Conservation (phyloP, 192 early-diverging fungal species). For the Mortierella alpina region DNA sequence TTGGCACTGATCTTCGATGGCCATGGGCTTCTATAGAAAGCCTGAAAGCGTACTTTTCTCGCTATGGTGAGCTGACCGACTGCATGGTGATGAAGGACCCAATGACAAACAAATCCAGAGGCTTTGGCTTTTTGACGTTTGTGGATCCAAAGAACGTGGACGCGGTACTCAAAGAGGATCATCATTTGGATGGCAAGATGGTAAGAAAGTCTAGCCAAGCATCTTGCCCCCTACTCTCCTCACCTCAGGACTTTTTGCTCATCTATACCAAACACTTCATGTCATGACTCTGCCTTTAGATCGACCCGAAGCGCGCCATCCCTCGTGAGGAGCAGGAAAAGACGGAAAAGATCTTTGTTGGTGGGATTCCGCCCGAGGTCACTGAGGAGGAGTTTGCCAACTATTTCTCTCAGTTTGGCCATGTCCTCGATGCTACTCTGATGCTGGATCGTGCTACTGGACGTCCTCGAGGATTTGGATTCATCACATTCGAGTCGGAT, state of each 20-base stretch:
- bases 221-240: background rate
- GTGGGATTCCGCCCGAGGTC: conserved; percentile 87
- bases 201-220: conserved; percentile 50
- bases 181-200: conserved; percentile 82
- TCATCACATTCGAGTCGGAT: conserved; percentile 89
- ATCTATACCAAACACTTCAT: background rate
- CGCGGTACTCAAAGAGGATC: conserved; percentile 72
- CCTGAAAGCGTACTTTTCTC: conserved; percentile 73
- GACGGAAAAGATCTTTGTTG: conserved; percentile 93
- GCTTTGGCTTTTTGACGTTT: conserved; percentile 86
- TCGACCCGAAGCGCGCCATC: conserved; percentile 80
- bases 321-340: conserved; percentile 81
- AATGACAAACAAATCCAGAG: conserved; percentile 73
- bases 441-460: conserved; percentile 89
- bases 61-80: conserved; percentile 78
- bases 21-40: conserved; percentile 64
- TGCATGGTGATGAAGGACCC: conserved; percentile 83
- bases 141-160: conserved; percentile 69
- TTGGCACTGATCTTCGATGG: background rate
- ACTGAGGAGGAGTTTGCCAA: conserved; percentile 86
- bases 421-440: conserved; percentile 83
- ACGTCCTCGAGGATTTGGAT: conserved; percentile 94
- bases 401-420: conserved; percentile 89
- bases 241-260: background rate
- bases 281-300: conserved; percentile 49